These are phyloP conservation scores for Biancaea sappan DNA, from an alignment of 306 rosid genomes.

Conservation along the genomic window DNA sequence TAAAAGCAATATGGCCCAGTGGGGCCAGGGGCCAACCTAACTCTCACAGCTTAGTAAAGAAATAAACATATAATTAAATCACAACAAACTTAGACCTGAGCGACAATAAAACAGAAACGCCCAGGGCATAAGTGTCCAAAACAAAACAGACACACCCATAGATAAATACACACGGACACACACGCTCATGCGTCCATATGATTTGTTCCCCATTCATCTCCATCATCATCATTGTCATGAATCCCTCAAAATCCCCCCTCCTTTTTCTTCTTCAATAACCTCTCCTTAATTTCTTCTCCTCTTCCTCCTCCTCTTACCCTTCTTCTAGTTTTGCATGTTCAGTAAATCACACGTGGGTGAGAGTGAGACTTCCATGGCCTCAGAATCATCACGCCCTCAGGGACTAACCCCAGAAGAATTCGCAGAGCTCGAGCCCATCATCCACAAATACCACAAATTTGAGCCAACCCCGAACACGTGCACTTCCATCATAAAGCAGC, in stretches of 20 bases:
- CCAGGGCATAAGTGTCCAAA: neutral
- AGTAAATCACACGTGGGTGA: neutral
- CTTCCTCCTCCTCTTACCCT: neutral
- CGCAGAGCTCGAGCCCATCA: neutral
- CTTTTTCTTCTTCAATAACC: neutral
- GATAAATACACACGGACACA: neutral
- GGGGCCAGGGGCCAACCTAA: neutral
- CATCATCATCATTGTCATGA: neutral
- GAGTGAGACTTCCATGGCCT: neutral
- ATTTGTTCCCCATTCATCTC: neutral
- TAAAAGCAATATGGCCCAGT: neutral
- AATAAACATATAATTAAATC: neutral
- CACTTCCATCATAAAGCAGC: constrained; percentile 7
- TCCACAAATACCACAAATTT: neutral
- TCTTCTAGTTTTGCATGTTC: neutral
- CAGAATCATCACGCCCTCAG: neutral
- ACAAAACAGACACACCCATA: neutral
- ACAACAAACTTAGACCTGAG: neutral
- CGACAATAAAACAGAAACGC: neutral
- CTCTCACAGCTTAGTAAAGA: neutral
- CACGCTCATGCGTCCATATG: neutral
- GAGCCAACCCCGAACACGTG: neutral
- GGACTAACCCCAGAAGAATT: constrained; percentile 6
- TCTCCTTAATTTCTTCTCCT: neutral
- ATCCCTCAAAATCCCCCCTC: neutral